Evolutionary conservation across 176 grass and related monocot species (phyloP), one percentile per base, ranked within the genome.

Genomic region (Oryza meyeriana): DNA sequence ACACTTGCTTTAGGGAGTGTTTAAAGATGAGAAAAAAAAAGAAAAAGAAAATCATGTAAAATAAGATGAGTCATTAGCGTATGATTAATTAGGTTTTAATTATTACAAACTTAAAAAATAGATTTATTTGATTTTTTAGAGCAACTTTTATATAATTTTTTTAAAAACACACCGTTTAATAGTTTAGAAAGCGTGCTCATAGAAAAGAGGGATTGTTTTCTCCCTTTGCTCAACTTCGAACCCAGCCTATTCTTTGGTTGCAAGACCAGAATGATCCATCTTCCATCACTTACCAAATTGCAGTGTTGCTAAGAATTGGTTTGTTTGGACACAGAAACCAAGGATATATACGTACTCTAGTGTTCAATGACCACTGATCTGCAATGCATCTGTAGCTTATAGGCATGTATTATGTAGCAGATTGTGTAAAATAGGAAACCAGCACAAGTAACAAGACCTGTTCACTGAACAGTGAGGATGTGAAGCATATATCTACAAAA

Each of bases 1-100:
- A 40, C 61, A 78, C 18, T 36, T 39, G 18, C 72, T 77, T 83
- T 66, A 83, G 62, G n/a, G n/a, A n/a, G n/a, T n/a, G n/a, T n/a
- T n/a, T n/a, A n/a, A n/a, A n/a, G n/a, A n/a, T n/a, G n/a, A n/a
- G n/a, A n/a, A n/a, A n/a, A n/a, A n/a, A n/a, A n/a, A n/a, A n/a
- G n/a, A n/a, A n/a, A n/a, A n/a, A n/a, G n/a, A n/a, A n/a, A n/a
- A n/a, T n/a, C n/a, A n/a, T n/a, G n/a, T n/a, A n/a, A n/a, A n/a
- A n/a, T n/a, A n/a, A n/a, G n/a, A n/a, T n/a, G n/a, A n/a, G n/a
- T n/a, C n/a, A n/a, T n/a, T n/a, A n/a, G n/a, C n/a, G n/a, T n/a
- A n/a, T n/a, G n/a, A n/a, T n/a, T n/a, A n/a, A n/a, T n/a, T n/a
- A n/a, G n/a, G n/a, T n/a, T n/a, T n/a, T n/a, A n/a, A n/a, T n/a